A percentile compares a stretch with the other conserved stretches of the same genome.
phyloP scores from a whole-genome alignment of 345 rosid genomes.

The Lepidium africanum region DNA sequence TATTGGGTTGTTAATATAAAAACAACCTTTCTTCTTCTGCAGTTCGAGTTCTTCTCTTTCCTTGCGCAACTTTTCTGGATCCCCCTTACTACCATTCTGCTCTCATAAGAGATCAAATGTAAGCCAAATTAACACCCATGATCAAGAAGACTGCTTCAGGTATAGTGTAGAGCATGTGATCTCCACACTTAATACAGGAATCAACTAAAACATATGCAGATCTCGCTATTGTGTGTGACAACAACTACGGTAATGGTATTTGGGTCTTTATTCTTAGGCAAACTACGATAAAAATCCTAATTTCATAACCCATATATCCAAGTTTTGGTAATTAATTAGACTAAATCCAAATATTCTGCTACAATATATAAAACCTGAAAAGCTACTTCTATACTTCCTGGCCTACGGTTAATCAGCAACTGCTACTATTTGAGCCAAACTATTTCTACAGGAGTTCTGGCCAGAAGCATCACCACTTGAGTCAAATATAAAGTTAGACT shows the following conservation, averaged over 20 bases:
- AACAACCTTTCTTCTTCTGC: constrained; percentile 65
- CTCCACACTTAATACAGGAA: neutral
- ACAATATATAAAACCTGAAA: neutral
- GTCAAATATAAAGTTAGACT: neutral
- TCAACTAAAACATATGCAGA: neutral
- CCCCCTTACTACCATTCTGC: constrained; percentile 57
- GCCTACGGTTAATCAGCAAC: neutral
- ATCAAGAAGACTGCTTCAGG: neutral
- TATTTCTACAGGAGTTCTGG: neutral
- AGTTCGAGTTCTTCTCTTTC: constrained; percentile 85
- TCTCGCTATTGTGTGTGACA: neutral
- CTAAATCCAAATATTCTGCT: neutral
- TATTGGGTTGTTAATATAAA: neutral
- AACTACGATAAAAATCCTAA: neutral
- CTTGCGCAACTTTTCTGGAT: constrained; percentile 72
- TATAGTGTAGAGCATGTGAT: neutral
- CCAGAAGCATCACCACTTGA: neutral
- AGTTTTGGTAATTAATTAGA: neutral
- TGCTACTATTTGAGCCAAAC: neutral
- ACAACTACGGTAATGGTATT: neutral
- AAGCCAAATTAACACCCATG: constrained; percentile 2
- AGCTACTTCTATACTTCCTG: neutral
- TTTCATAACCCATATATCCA: neutral
- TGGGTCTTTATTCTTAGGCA: neutral
- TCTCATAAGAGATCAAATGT: constrained; percentile 14